A percentile compares a stretch with the other conserved stretches of the same genome.
Evolutionary conservation across 2,329 filamentous ascomycete species (phyloP).

Genomic region (Epicoccum sorghinum): DNA sequence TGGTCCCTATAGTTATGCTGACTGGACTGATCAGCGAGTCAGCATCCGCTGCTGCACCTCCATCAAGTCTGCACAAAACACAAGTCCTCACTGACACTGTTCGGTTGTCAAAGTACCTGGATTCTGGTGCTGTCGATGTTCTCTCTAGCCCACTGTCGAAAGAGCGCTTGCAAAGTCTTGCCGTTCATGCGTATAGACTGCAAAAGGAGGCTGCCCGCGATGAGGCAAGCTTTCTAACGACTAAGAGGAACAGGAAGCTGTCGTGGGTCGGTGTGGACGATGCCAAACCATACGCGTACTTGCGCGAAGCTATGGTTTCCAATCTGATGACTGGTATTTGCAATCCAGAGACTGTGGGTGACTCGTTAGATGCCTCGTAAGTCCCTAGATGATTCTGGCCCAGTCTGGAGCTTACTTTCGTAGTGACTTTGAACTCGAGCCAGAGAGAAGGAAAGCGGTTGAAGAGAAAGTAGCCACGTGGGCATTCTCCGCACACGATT

Average conservation of each 20-base stretch:
- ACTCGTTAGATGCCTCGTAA: constrained; percentile 66
- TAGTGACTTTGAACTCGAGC: constrained; percentile 70
- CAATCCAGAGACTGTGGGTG: constrained; percentile 68
- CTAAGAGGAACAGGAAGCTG: constrained; percentile 77
- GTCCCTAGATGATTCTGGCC: constrained; percentile 20
- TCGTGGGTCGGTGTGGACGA: constrained; percentile 92
- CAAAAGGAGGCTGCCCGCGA: constrained; percentile 78
- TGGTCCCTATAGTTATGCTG: constrained; percentile 50
- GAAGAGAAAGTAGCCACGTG: constrained; percentile 75
- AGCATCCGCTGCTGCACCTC: constrained; percentile 36
- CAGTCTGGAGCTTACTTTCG: constrained; percentile 21
- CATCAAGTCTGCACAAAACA: constrained; percentile 42
- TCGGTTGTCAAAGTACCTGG: constrained; percentile 74
- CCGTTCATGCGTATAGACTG: constrained; percentile 82
- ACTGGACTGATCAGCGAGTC: constrained; percentile 46
- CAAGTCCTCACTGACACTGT: constrained; percentile 55
- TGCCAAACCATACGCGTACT: constrained; percentile 84
- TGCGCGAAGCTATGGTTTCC: constrained; percentile 92
- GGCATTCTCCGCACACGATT: constrained; percentile 89
- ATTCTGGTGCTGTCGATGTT: constrained; percentile 86
- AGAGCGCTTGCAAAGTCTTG: constrained; percentile 75
- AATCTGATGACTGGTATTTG: constrained; percentile 89
- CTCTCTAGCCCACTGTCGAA: constrained; percentile 78
- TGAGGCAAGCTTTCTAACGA: constrained; percentile 72
- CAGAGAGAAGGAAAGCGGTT: constrained; percentile 69